A percentile compares a stretch with the other conserved stretches of the same genome.
Evolutionary conservation across 2,329 filamentous ascomycete species (phyloP).

Genomic region (Hypoxylon sp.): DNA sequence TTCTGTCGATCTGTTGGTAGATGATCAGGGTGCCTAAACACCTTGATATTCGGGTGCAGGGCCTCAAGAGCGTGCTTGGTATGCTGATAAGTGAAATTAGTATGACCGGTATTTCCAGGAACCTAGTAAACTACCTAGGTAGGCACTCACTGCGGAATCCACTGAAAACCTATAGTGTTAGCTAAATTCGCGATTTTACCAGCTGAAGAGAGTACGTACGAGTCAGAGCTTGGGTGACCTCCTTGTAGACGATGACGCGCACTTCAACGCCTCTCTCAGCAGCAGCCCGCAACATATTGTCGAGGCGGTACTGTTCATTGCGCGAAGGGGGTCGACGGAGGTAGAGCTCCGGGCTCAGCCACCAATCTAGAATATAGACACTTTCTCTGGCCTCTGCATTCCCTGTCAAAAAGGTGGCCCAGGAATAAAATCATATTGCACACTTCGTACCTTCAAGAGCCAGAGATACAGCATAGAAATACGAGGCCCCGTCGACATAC

Average conservation of each 20-base stretch:
- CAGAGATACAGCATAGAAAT: slow-evolving; percentile 86
- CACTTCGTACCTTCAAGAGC: slow-evolving; percentile 73
- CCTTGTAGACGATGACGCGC: slow-evolving; percentile 92
- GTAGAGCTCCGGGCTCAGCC: slow-evolving; percentile 90
- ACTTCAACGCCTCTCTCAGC: slow-evolving; percentile 87
- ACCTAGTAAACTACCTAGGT: slow-evolving; percentile 54
- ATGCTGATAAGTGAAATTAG: slow-evolving; percentile 63
- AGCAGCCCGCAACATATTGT: slow-evolving; percentile 83
- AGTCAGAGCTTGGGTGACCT: slow-evolving; percentile 84
- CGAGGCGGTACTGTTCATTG: slow-evolving; percentile 86
- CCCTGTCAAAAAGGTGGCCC: slow-evolving; percentile 17
- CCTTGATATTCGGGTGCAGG: slow-evolving; percentile 85
- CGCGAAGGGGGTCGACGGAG: slow-evolving; percentile 83
- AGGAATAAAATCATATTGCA: background rate
- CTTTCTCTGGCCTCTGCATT: slow-evolving; percentile 74
- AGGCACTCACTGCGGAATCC: slow-evolving; percentile 57
- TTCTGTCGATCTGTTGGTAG: slow-evolving; percentile 74
- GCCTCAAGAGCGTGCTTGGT: slow-evolving; percentile 83
- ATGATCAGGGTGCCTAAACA: slow-evolving; percentile 93
- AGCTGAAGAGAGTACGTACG: slow-evolving; percentile 66
- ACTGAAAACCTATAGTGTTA: slow-evolving; percentile 46
- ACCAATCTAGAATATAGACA: slow-evolving; percentile 91
- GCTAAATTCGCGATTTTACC: slow-evolving; percentile 1
- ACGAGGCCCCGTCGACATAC: slow-evolving; percentile 86
- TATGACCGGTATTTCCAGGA: background rate